Evolutionary conservation across 768 basidiomycete genomes (phyloP).

Genomic region (Crassisporium funariophilum): DNA sequence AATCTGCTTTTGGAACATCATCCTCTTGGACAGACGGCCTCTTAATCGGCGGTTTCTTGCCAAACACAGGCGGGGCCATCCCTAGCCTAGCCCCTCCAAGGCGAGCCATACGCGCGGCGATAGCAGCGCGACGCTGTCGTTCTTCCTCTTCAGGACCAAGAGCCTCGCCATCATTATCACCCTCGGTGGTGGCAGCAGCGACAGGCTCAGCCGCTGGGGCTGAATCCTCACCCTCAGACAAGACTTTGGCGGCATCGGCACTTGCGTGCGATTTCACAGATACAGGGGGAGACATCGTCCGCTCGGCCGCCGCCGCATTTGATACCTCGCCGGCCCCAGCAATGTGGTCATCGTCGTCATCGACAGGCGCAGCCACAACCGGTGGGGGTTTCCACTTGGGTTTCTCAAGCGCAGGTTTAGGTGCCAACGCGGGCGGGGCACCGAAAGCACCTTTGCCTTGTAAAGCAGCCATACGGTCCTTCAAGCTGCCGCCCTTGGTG

Average conservation of each 20-base stretch:
- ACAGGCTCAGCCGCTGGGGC: slow-evolving; percentile 8
- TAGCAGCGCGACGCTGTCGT: slow-evolving; percentile 77
- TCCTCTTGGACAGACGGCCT: slow-evolving; percentile 30
- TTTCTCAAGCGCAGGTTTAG: slow-evolving; percentile 64
- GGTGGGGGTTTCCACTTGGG: slow-evolving; percentile 90
- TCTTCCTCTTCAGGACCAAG: slow-evolving; percentile 70
- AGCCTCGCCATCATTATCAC: slow-evolving; percentile 15
- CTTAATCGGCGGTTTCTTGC: slow-evolving; percentile 43
- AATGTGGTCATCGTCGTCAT: slow-evolving; percentile 39
- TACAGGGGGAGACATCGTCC: slow-evolving; percentile 38
- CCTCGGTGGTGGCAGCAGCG: slow-evolving; percentile 4
- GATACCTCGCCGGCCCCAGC: slow-evolving; percentile 14
- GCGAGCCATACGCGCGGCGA: slow-evolving; percentile 92
- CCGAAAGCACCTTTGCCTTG: slow-evolving; percentile 85
- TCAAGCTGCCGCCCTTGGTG: slow-evolving; percentile 75
- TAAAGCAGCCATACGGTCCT: slow-evolving; percentile 93
- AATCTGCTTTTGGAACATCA: slow-evolving; percentile 17
- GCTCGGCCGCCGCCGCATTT: slow-evolving; percentile 26
- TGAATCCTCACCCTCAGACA: slow-evolving; percentile 21
- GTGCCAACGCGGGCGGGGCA: slow-evolving; percentile 49
- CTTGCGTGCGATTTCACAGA: slow-evolving; percentile 19
- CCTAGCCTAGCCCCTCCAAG: slow-evolving; percentile 85
- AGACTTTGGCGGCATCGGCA: slow-evolving; percentile 17
- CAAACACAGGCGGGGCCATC: slow-evolving; percentile 77
- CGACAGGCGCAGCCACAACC: slow-evolving; percentile 45